Percentiles rank a stretch among this genome's conserved stretches.
Evolutionary conservation across 2,329 filamentous ascomycete genomes (phyloP).

Genomic region (Pseudogymnoascus sp.): DNA sequence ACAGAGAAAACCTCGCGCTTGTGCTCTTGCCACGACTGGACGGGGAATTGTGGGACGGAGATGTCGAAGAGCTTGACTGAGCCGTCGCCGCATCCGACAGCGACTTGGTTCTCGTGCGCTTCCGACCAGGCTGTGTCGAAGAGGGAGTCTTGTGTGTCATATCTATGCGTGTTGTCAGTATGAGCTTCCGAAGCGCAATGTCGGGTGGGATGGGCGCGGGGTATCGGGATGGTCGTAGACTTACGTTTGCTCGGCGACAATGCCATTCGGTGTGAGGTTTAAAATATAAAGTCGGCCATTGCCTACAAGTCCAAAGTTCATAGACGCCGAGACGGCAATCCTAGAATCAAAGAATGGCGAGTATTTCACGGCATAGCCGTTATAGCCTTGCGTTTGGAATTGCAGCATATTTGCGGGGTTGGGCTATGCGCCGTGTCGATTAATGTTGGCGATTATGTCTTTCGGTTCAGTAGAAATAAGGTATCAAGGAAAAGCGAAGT

Average conservation of each 20-base stretch:
- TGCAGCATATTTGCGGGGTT: constrained; percentile 63
- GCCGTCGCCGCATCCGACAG: constrained; percentile 85
- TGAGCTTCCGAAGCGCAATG: background rate
- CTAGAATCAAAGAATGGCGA: constrained; percentile 96
- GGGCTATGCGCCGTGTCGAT: background rate
- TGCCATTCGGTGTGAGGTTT: constrained; percentile 73
- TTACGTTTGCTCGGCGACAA: constrained; percentile 77
- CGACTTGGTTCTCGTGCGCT: constrained; percentile 88
- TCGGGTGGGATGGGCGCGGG: background rate
- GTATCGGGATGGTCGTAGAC: constrained; percentile 19
- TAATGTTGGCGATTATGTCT: background rate
- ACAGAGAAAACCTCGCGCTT: constrained; percentile 89
- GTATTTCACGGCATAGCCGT: constrained; percentile 96
- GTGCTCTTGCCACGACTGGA: constrained; percentile 91
- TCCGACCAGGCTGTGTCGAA: constrained; percentile 96
- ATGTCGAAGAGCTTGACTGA: constrained; percentile 93
- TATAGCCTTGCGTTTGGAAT: constrained; percentile 87
- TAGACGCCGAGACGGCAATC: constrained; percentile 80
- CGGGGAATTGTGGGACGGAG: constrained; percentile 70
- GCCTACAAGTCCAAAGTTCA: constrained; percentile 94
- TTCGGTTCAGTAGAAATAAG: background rate
- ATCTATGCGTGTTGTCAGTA: constrained; percentile 45
- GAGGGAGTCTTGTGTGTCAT: constrained; percentile 93
- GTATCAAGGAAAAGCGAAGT: background rate
- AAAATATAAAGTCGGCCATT: constrained; percentile 88